Evolutionary conservation across 148 eudicot species (phyloP).

Genomic region (Rhododendron henanense): DNA sequence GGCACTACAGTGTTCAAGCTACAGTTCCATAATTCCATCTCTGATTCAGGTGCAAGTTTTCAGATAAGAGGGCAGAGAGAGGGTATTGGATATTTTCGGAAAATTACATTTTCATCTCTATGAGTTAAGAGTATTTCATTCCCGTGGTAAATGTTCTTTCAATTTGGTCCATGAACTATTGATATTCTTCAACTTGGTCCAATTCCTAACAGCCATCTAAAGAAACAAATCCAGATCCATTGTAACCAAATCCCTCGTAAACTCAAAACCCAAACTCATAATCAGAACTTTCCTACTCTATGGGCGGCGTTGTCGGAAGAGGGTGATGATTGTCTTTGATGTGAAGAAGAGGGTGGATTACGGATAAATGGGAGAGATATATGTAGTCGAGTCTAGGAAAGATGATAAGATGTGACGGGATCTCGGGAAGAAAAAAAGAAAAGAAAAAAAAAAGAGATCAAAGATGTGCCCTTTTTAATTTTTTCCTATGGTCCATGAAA

Average conservation of each 20-base stretch:
- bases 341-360: background rate
- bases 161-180: background rate
- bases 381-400: too few species aligned
- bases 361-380: background rate
- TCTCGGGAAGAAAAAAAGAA: too few species aligned
- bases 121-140: background rate
- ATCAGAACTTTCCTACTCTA: background rate
- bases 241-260: background rate
- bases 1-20: background rate
- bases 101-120: background rate
- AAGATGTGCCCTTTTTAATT: too few species aligned
- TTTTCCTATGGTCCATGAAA: too few species aligned
- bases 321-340: background rate
- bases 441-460: too few species aligned
- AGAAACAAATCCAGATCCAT: background rate
- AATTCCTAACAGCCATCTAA: background rate
- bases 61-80: too few species aligned
- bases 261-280: background rate
- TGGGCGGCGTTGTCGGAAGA: background rate
- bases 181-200: background rate
- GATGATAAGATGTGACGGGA: too few species aligned
- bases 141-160: background rate
- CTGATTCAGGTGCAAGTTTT: background rate
- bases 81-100: background rate
- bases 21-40: background rate